Conservation (phyloP, 176 grass and related monocot species). For the Tillandsia leiboldiana region DNA sequence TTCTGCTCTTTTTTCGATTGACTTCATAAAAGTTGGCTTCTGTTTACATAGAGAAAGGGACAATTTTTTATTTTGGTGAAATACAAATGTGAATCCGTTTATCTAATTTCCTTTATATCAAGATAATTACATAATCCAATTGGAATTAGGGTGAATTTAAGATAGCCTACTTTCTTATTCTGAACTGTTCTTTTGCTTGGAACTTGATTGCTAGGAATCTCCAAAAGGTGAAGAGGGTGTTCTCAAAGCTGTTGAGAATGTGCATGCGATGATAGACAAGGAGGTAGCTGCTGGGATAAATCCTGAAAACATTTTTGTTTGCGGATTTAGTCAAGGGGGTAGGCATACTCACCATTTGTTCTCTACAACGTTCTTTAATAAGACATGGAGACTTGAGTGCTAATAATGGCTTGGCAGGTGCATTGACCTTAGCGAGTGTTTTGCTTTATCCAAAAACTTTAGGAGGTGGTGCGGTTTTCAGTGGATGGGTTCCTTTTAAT, state of each 20-base stretch:
- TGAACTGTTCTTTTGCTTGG: slow-evolving; percentile 6
- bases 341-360: not conserved
- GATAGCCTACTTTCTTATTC: not conserved
- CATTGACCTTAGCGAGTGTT: slow-evolving; percentile 76
- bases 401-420: slow-evolving; percentile 31
- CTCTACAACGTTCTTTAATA: too few relatives aligned
- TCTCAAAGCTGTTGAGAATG: slow-evolving; percentile 69
- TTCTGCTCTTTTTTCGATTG: not conserved
- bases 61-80: not conserved
- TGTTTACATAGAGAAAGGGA: not conserved
- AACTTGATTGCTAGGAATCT: slow-evolving; percentile 40
- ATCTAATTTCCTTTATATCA: not conserved
- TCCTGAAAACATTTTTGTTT: slow-evolving; percentile 77
- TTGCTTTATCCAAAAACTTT: slow-evolving; percentile 78
- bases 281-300: slow-evolving; percentile 51
- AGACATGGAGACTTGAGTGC: not conserved
- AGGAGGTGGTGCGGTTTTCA: slow-evolving; percentile 73
- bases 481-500: slow-evolving; percentile 85
- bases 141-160: too few relatives aligned
- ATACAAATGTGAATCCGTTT: not conserved
- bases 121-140: too few relatives aligned
- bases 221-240: slow-evolving; percentile 66
- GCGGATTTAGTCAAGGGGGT: slow-evolving; percentile 91
- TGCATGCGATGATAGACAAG: slow-evolving; percentile 84
- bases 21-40: not conserved